Percentiles rank a stretch among this genome's conserved stretches.
Conservation (phyloP, 2,329 filamentous ascomycete genomes). For the Monilinia fructicola region DNA sequence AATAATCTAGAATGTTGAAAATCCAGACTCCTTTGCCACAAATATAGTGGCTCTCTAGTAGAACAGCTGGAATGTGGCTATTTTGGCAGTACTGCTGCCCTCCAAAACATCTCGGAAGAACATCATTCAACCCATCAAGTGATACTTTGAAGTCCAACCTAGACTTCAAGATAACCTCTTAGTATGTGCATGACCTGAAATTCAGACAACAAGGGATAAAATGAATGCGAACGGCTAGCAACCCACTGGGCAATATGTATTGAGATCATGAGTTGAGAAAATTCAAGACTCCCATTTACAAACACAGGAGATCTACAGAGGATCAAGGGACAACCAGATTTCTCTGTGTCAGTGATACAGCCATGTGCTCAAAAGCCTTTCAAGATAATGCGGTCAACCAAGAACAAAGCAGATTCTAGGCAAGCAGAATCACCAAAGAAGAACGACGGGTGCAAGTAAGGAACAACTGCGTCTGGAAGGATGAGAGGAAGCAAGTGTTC, state of each 20-base stretch:
- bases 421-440: not conserved
- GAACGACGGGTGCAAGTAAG: not conserved
- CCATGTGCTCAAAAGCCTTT: not conserved
- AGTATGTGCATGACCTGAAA: not conserved
- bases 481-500: not conserved
- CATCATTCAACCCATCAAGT: not conserved
- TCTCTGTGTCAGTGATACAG: not conserved
- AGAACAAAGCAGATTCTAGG: not conserved
- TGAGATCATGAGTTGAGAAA: constrained; percentile 1
- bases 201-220: not conserved
- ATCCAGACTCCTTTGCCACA: not conserved
- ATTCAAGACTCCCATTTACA: not conserved
- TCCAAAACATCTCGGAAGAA: not conserved
- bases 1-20: not conserved
- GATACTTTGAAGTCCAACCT: not conserved
- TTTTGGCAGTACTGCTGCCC: not conserved
- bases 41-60: not conserved
- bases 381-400: not conserved
- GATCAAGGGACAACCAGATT: not conserved
- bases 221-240: not conserved
- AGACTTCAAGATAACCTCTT: not conserved
- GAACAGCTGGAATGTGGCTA: constrained; percentile 10
- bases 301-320: not conserved
- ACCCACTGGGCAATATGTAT: not conserved
- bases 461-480: not conserved